Conservation (phyloP, 768 basidiomycete genomes). For the Agrocybe praecox region DNA sequence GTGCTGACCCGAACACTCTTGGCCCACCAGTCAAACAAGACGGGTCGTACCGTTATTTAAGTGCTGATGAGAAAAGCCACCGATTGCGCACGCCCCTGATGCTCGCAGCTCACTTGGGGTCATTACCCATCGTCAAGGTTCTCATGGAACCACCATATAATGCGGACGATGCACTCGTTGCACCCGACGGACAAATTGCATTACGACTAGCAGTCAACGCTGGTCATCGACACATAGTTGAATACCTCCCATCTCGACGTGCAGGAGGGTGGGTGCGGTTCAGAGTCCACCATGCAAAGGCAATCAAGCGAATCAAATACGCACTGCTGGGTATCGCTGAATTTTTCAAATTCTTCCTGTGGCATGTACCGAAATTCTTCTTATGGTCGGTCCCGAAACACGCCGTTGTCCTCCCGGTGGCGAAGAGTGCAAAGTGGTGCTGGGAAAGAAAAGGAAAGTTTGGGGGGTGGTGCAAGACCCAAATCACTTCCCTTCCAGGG, state of each 20-base stretch:
- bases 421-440: conserved; percentile 4
- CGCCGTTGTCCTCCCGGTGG: conserved; percentile 1
- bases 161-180: conserved; percentile 11
- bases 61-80: background rate
- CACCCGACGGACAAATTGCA: conserved; percentile 13
- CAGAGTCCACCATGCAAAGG: background rate
- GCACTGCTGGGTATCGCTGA: background rate
- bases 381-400: conserved; percentile 11
- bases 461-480: conserved; percentile 3
- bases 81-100: conserved; percentile 7
- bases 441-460: conserved; percentile 1
- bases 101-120: conserved; percentile 7
- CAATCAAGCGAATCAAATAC: background rate
- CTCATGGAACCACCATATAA: conserved; percentile 5
- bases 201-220: conserved; percentile 8
- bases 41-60: too few species aligned
- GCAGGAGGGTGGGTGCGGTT: conserved; percentile 3
- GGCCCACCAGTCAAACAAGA: background rate
- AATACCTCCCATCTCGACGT: conserved; percentile 11
- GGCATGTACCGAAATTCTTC: conserved; percentile 10
- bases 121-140: conserved; percentile 9
- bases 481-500: conserved; percentile 1
- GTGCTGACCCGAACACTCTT: conserved; percentile 8
- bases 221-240: conserved; percentile 5
- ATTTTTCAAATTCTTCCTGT: conserved; percentile 5